phyloP scores from a whole-genome alignment of 2,329 filamentous ascomycete species.

The Ophiobolus disseminans region DNA sequence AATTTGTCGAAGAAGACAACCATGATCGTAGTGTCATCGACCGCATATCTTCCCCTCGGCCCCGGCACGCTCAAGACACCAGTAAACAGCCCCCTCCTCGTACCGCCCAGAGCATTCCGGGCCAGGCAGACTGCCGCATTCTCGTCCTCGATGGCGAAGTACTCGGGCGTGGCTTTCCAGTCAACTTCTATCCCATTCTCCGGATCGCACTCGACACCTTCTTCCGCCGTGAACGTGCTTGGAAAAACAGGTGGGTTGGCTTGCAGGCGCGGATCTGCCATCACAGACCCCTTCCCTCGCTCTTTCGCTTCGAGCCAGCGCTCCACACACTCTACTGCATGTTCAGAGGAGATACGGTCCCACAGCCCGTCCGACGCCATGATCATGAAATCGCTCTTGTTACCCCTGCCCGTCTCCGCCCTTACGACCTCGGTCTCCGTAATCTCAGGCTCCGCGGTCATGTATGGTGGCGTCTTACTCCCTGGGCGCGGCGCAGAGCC shows the following conservation, averaged over 20 bases:
- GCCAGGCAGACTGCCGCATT: constrained; percentile 61
- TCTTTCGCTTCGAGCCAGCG: constrained; percentile 59
- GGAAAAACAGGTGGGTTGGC: constrained; percentile 15
- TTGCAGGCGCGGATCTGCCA: constrained; percentile 20
- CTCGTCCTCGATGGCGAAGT: constrained; percentile 59
- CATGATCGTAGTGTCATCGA: constrained; percentile 62
- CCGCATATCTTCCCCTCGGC: constrained; percentile 48
- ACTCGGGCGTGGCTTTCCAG: constrained; percentile 52
- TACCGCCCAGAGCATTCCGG: constrained; percentile 62
- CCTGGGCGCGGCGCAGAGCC: constrained; percentile 57
- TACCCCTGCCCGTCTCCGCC: constrained; percentile 30
- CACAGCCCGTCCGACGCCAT: constrained; percentile 73
- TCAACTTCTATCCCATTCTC: constrained; percentile 47
- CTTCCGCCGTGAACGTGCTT: constrained; percentile 25
- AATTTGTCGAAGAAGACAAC: constrained; percentile 61
- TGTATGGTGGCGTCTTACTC: constrained; percentile 66
- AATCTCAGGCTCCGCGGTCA: constrained; percentile 71
- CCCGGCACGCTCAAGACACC: constrained; percentile 46
- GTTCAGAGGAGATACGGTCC: constrained; percentile 64
- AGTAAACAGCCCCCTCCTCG: constrained; percentile 49
- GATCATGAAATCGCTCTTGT: constrained; percentile 65
- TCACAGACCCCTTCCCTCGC: constrained; percentile 27
- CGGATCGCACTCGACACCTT: constrained; percentile 44
- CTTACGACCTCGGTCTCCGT: constrained; percentile 61
- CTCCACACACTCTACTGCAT: constrained; percentile 65